Base-by-base conservation (phyloP, 2,329 filamentous ascomycete genomes). In the Leptoxyphium fumago region DNA sequence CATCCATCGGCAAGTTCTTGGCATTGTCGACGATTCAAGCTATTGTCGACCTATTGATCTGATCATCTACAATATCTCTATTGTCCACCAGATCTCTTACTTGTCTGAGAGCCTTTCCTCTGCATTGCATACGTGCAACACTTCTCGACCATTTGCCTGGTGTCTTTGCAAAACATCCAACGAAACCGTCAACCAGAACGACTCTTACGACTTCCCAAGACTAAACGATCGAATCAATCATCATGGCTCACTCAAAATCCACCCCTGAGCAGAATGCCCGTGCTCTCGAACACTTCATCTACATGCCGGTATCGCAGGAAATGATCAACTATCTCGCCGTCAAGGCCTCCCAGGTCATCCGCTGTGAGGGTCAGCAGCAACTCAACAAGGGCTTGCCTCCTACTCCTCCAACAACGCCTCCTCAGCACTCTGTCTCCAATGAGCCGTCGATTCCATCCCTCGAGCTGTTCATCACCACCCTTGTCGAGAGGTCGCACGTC, bases 401-500 rank as follows among this genome's bases (percentile, higher is more conserved):
- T 17, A 78, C 76, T 32, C 76, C 76, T 46, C 76, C 76, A 28
- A 67, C 69, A 29, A 76, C 75, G 21, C 75, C 77, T 45, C 72
- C 74, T 11, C 66, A 74, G 52, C 52, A 60, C 42, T 55, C 71
- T 60, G 52, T 66, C 59, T 71, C 75, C 53, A 67, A 65, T 48
- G 71, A 72, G 47, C 60, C 66, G 26, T 45, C 58, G 26, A 59
- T 98, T 29, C 91, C 91, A 2, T 80, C 83, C 0, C 70, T 96
- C 30, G 85, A 94, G 64, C 76, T 80, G 46, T 98, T 96, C 72
- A 96, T 98, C 67, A 81, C 78, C 42, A 86, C 87, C 50, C 75
- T 98, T 28, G 88, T 96, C 48, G 78, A 85, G 59, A 82, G 84
- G 48, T 96, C 89, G 52, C 94, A 95, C 63, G 91, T 96, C 28